These are phyloP conservation scores for Lepidium campestre DNA, from an alignment of 441 rosid species.

Conservation along the genomic window DNA sequence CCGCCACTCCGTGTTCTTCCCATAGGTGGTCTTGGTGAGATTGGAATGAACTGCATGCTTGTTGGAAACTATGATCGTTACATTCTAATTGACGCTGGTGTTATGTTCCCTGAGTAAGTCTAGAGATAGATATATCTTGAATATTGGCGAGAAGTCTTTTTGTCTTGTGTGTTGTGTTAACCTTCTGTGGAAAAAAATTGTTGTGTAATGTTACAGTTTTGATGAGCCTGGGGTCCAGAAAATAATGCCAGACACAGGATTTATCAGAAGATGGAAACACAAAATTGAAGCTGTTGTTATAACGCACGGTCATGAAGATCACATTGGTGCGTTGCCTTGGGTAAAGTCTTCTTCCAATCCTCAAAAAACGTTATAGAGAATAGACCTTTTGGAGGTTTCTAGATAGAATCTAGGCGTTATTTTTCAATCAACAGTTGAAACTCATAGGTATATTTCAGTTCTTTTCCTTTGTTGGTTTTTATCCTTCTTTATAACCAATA, in stretches of 20 bases:
- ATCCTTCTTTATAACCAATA: not conserved
- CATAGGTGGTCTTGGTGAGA: slow-evolving; percentile 96
- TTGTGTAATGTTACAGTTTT: slow-evolving; percentile 43
- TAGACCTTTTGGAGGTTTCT: not conserved
- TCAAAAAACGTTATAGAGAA: not conserved
- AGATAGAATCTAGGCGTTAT: not conserved
- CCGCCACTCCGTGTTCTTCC: slow-evolving; percentile 96
- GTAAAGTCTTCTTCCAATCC: slow-evolving; percentile 64
- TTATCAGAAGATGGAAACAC: slow-evolving; percentile 90
- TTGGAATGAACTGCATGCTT: slow-evolving; percentile 99
- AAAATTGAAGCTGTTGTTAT: slow-evolving; percentile 95
- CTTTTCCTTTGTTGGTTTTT: not conserved
- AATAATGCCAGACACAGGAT: slow-evolving; percentile 88
- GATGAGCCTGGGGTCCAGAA: slow-evolving; percentile 96
- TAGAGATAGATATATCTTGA: not conserved
- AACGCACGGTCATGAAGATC: slow-evolving; percentile 99
- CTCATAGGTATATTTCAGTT: not conserved
- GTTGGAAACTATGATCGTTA: slow-evolving; percentile 93
- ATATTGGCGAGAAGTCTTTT: not conserved
- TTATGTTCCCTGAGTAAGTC: slow-evolving; percentile 98
- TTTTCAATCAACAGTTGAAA: not conserved
- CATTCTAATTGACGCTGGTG: slow-evolving; percentile 86
- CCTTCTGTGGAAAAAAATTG: not conserved
- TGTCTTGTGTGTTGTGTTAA: slow-evolving; percentile 6
- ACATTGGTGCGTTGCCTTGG: slow-evolving; percentile 99